Percentiles rank a stretch among this genome's conserved stretches.
Evolutionary conservation across 176 grass and related monocot genomes (phyloP).

Genomic region (Triticum turgidum): DNA sequence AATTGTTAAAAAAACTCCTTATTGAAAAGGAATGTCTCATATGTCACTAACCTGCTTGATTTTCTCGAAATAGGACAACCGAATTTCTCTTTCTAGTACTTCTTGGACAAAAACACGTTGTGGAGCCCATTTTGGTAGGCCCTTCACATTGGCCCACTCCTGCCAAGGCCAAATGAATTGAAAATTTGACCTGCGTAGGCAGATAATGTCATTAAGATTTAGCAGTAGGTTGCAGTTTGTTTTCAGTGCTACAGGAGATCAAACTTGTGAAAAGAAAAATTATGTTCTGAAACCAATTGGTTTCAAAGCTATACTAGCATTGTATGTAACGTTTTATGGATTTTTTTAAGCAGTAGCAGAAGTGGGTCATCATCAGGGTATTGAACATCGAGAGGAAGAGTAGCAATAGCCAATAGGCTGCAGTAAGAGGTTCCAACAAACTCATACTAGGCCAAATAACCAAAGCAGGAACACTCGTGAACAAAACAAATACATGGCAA

Average conservation of each 20-base stretch:
- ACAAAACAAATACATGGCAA: slow-evolving; percentile 15
- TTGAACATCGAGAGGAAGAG: slow-evolving; percentile 24
- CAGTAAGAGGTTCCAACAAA: neutral
- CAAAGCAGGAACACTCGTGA: slow-evolving; percentile 1
- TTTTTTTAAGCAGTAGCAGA: neutral
- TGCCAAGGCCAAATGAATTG: slow-evolving; percentile 98
- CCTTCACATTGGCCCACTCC: slow-evolving; percentile 92
- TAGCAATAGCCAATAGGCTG: slow-evolving; percentile 26
- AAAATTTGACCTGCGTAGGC: slow-evolving; percentile 73
- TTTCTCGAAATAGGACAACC: slow-evolving; percentile 91
- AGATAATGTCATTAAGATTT: slow-evolving; percentile 32
- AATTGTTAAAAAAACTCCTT: neutral
- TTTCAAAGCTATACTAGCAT: slow-evolving; percentile 4
- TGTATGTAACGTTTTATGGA: neutral
- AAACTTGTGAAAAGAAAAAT: neutral
- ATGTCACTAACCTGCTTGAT: slow-evolving; percentile 83
- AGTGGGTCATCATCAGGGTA: neutral
- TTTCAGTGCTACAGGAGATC: neutral
- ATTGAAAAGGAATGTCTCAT: slow-evolving; percentile 9
- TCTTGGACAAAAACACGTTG: slow-evolving; percentile 98
- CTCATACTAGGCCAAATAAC: slow-evolving; percentile 1
- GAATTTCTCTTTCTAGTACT: slow-evolving; percentile 92
- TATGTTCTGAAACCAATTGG: neutral
- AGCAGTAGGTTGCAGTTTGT: neutral
- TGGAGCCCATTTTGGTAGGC: slow-evolving; percentile 88